phyloP scores from a whole-genome alignment of 805 yeast genomes.

The Zygotorulaspora florentina region DNA sequence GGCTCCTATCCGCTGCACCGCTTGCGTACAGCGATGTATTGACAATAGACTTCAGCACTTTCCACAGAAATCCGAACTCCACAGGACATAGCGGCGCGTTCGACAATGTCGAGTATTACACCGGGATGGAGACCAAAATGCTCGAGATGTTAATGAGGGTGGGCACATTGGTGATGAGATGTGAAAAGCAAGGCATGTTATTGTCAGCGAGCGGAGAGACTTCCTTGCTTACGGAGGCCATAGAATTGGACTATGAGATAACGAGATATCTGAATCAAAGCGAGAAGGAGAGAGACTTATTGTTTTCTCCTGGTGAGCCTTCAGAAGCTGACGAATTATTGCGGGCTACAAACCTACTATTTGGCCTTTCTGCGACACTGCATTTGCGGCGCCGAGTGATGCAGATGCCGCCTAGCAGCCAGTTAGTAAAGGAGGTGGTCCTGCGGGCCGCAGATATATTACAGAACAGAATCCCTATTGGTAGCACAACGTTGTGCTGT shows the following conservation, averaged over 20 bases:
- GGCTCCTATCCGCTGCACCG: slow-evolving; percentile 53
- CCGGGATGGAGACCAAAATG: slow-evolving; percentile 2
- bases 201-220: slow-evolving; percentile 18
- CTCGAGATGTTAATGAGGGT: slow-evolving; percentile 30
- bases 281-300: slow-evolving; percentile 28
- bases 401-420: slow-evolving; percentile 44
- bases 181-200: slow-evolving; percentile 42
- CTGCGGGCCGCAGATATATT: slow-evolving; percentile 19
- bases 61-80: slow-evolving; percentile 1
- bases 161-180: slow-evolving; percentile 60
- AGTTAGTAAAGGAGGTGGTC: slow-evolving; percentile 32
- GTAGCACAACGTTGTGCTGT: not conserved
- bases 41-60: too few relatives aligned
- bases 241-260: slow-evolving; percentile 38
- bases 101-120: slow-evolving; percentile 1
- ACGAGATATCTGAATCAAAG: slow-evolving; percentile 21
- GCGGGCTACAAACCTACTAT: slow-evolving; percentile 49
- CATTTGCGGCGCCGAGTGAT: slow-evolving; percentile 56
- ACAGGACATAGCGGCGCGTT: slow-evolving; percentile 20
- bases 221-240: slow-evolving; percentile 30
- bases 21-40: not conserved
- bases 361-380: slow-evolving; percentile 50
- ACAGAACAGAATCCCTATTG: not conserved
- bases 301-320: slow-evolving; percentile 3
- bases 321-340: slow-evolving; percentile 26